These are phyloP conservation scores for Curvularia sp. DNA, from an alignment of 2,329 filamentous ascomycete species.

Conservation along the genomic window DNA sequence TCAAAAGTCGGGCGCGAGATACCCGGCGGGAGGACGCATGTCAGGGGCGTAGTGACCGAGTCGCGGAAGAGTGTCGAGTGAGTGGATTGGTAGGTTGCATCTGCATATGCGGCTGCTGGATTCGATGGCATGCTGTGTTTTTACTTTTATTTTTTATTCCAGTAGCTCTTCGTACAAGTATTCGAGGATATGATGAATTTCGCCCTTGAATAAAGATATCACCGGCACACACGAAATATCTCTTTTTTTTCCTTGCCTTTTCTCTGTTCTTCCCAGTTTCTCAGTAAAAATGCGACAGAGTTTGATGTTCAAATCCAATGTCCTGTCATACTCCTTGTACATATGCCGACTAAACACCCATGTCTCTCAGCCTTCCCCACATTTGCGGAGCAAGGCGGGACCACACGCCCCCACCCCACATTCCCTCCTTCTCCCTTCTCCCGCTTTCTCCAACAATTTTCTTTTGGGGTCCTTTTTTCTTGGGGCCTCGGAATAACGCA, in stretches of 20 bases:
- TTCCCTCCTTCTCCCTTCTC: neutral
- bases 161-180: neutral
- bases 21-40: constrained; percentile 52
- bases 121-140: constrained; percentile 18
- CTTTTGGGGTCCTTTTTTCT: too few relatives aligned
- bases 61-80: constrained; percentile 54
- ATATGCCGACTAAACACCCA: neutral
- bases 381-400: constrained; percentile 22
- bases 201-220: too few relatives aligned
- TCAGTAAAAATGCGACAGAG: too few relatives aligned
- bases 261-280: too few relatives aligned
- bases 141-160: neutral
- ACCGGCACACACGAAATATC: too few relatives aligned
- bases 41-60: constrained; percentile 49
- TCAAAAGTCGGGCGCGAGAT: constrained; percentile 50
- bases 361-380: constrained; percentile 15
- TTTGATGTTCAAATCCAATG: too few relatives aligned
- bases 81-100: constrained; percentile 53
- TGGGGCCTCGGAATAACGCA: too few relatives aligned
- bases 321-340: neutral
- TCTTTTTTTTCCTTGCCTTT: too few relatives aligned
- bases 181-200: neutral
- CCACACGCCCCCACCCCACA: constrained; percentile 16
- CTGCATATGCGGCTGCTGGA: constrained; percentile 40
- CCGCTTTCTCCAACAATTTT: too few relatives aligned